Conservation (phyloP, 2,329 filamentous ascomycete species). For the Calonectria hawksworthii region DNA sequence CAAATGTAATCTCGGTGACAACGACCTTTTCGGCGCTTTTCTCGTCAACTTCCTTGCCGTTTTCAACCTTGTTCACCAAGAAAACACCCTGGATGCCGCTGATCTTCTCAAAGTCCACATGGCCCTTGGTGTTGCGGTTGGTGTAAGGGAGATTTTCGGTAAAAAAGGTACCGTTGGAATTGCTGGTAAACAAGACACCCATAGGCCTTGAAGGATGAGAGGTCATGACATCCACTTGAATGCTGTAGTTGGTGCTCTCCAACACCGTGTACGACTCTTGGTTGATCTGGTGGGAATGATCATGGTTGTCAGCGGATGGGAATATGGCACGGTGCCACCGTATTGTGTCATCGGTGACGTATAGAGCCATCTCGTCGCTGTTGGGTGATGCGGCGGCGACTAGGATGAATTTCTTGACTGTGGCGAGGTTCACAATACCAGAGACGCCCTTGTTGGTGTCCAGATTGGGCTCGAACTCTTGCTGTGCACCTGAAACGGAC, state of each 20-base stretch:
- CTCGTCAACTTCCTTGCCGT: conserved; percentile 81
- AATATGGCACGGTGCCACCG: conserved; percentile 96
- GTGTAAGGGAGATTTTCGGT: conserved; percentile 93
- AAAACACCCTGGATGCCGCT: conserved; percentile 92
- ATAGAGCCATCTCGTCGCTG: conserved; percentile 93
- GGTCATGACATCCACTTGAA: conserved; percentile 94
- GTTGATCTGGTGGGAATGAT: conserved; percentile 77
- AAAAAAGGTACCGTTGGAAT: conserved; percentile 97
- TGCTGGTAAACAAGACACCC: conserved; percentile 93
- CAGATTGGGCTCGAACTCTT: conserved; percentile 82
- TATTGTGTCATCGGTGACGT: conserved; percentile 85
- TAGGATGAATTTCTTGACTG: conserved; percentile 89
- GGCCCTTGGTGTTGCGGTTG: conserved; percentile 81
- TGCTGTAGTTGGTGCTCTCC: conserved; percentile 97
- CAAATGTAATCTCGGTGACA: conserved; percentile 89
- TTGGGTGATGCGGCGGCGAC: conserved; percentile 84
- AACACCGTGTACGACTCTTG: conserved; percentile 94
- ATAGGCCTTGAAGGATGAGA: conserved; percentile 75
- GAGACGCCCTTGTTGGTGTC: conserved; percentile 80
- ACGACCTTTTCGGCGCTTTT: conserved; percentile 74
- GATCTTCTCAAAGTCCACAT: conserved; percentile 96
- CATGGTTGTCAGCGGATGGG: conserved; percentile 79
- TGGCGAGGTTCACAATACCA: conserved; percentile 85
- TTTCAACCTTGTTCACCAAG: conserved; percentile 89
- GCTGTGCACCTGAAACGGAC: conserved; percentile 59